Evolutionary conservation across 129 eudicot genomes (phyloP), one percentile per base, ranked within the genome.

Genomic region (Centaurea solstitialis): DNA sequence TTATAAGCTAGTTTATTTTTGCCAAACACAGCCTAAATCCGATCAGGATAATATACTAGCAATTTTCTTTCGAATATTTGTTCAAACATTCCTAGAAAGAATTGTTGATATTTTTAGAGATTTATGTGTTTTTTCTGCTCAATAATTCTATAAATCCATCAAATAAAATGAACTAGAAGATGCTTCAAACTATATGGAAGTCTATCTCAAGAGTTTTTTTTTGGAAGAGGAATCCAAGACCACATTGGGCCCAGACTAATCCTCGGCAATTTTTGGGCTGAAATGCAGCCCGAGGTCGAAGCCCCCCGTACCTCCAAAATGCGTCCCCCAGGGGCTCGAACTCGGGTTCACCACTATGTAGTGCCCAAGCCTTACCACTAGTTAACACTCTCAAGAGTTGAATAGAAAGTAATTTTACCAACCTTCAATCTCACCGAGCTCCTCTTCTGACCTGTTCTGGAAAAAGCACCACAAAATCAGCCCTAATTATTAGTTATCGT

Each of bases 401-500:
- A 26, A 26, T 26, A 26, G 30, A 38, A 65, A 1, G 3, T 30
- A 84, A 37, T 13, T 26, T 59, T 22, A 88, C 90, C 33, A 80
- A 96, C 99, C 99, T 87, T 90, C 93, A 91, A 96, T 86, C 89
- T 91, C 93, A 84, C 76, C 62, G 9, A 96, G 93, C 90, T 96
- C 99, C 97, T 93, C 96, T 90, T 96, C 97, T 85, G 99, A 96
- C 99, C 99, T 96, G 99, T 90, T 82, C 93, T 91, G 97, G 83
- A 87, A 84, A 79, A 87, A 66, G n/a, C 89, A 89, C 82, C 89
- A 89, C 43, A 74, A 72, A 86, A 79, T 77, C 74, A 82, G 75
- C 77, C 39, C 18, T 26, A 76, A 22, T 23, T 38, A 64, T 40
- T 20, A 81, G 47, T 79, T 7, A 80, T 78, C 76, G 84, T 72